A percentile compares a stretch with the other conserved stretches of the same genome.
phyloP scores from a whole-genome alignment of 805 yeast genomes.

The Ogataea allantospora region DNA sequence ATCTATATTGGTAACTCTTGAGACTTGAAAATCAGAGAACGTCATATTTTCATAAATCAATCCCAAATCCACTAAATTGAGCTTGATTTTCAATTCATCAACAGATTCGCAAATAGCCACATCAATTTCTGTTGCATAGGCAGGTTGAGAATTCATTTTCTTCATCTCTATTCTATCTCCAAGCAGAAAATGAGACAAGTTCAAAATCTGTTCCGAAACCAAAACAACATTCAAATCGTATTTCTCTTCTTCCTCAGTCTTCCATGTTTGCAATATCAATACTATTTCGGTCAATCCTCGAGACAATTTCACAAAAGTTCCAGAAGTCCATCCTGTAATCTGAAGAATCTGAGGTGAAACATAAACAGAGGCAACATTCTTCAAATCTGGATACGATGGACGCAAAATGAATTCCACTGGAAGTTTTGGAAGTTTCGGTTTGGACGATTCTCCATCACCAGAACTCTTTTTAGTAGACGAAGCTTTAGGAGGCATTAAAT shows the following conservation, averaged over 20 bases:
- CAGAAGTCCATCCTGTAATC: conserved; percentile 23
- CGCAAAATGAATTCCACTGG: conserved; percentile 32
- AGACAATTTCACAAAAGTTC: conserved; percentile 27
- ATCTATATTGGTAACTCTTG: conserved; percentile 6
- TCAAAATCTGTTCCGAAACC: conserved; percentile 22
- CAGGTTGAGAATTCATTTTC: conserved; percentile 50
- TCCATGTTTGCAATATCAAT: conserved; percentile 23
- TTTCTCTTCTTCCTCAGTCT: conserved; percentile 24
- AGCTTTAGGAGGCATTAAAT: conserved; percentile 28
- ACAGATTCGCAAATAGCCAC: conserved; percentile 8
- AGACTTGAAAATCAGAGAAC: conserved; percentile 14
- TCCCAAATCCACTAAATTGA: conserved; percentile 53
- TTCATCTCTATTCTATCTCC: conserved; percentile 40
- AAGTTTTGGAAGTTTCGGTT: conserved; percentile 19
- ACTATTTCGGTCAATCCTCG: conserved; percentile 25
- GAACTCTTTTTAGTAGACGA: conserved; percentile 18
- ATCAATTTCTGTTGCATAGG: conserved; percentile 26
- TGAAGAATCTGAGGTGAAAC: conserved; percentile 27
- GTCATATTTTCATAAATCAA: conserved; percentile 54
- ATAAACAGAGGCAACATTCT: conserved; percentile 19
- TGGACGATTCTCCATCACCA: conserved; percentile 8
- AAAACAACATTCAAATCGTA: conserved; percentile 27
- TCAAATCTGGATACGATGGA: conserved; percentile 18
- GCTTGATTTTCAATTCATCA: conserved; percentile 37
- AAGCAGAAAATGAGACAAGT: conserved; percentile 23